phyloP scores from a whole-genome alignment of 2,329 filamentous ascomycete genomes.

The Penicillium polonicum region DNA sequence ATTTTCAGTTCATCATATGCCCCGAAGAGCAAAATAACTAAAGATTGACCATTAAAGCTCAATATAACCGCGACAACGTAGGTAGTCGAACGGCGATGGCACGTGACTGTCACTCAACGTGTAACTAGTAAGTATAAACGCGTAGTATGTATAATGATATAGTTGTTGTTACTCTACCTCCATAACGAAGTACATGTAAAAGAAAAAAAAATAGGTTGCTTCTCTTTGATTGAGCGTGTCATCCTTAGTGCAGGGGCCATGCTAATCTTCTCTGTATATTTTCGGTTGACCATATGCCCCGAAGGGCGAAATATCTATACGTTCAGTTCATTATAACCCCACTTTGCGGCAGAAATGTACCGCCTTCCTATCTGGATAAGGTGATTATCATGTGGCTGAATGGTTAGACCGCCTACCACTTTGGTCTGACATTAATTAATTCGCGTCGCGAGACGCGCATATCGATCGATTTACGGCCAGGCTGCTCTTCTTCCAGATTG shows the following conservation, averaged over 20 bases:
- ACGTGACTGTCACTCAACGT: no score
- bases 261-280: slow-evolving; percentile 77
- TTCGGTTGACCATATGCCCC: slow-evolving; percentile 47
- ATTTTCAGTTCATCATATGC: no score
- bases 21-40: no score
- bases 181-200: not conserved
- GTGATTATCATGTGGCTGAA: not conserved
- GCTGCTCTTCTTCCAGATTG: slow-evolving; percentile 2
- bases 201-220: slow-evolving; percentile 67
- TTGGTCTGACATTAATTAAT: slow-evolving; percentile 24
- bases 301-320: not conserved
- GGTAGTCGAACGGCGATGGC: no score
- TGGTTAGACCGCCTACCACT: not conserved
- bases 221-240: slow-evolving; percentile 85
- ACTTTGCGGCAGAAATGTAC: not conserved
- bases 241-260: slow-evolving; percentile 90
- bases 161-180: no score
- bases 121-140: no score
- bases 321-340: not conserved
- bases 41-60: no score
- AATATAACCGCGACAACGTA: no score
- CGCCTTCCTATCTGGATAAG: accelerated
- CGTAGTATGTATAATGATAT: no score
- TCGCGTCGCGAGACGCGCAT: slow-evolving; percentile 26
- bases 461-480: slow-evolving; percentile 3